Base-by-base conservation (phyloP, 2,329 filamentous ascomycete genomes). In the Fusarium scirpi region DNA sequence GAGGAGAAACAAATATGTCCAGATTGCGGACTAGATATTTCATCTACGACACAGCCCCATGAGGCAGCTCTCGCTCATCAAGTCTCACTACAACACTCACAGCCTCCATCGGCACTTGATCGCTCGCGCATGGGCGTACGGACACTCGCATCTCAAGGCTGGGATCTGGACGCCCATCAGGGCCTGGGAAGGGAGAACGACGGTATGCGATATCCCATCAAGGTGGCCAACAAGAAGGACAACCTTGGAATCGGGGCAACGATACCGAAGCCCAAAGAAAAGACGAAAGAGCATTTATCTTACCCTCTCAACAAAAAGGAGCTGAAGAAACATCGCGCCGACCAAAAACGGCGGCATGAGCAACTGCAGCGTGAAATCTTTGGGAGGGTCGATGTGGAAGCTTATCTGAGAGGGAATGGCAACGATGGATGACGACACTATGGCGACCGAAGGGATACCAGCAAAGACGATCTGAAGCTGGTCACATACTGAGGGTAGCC, bases 131-230 rank as follows among this genome's bases (percentile, higher is more conserved):
- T 92, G 84, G 92, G 92, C 0, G 81, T 94, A 9, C 82, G 86
- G 8, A 87, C 91, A 29, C 85, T 94, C 32, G 83, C 88, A 55
- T 84, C 87, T 1, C 86, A 91, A 62, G 92, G 92, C 29, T 94
- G 91, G 89, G 90, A 94, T 72, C 91, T 92, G 0, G 92, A 94
- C 78, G 84, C 88, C 29, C 84, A 93, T 5, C 79, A 82, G 18
- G 94, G 94, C 0, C 84, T 98, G 0, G 94, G 94, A 0, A 86
- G 86, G 12, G 81, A 82, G 4, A 90, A 92, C 1, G 88, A 92
- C 70, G 94, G 94, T 5, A 90, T 93, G 65, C 85, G 91, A 43
- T 90, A 90, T 70, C 94, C 94, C 2, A 84, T 98, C 67, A 94
- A 94, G 77, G 83, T 88, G 2, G 86, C 85, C 62, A 82, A 86